Evolutionary conservation across 371 early-diverging fungal genomes (phyloP), one percentile per base, ranked within the genome.

Genomic region (Mortierella sp.): DNA sequence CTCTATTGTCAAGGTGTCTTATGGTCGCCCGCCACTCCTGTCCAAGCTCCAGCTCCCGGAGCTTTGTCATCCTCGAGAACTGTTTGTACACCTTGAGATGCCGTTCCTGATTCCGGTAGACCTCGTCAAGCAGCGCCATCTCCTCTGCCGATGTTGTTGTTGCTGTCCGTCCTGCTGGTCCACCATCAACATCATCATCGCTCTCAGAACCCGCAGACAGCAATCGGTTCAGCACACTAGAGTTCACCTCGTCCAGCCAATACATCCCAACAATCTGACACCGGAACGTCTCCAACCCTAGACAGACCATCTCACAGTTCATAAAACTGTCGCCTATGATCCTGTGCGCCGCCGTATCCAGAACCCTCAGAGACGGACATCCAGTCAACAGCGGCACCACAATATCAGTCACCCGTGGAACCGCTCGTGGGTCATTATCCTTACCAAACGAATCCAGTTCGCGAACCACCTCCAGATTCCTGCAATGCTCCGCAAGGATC

Each of bases 261-360:
- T 72, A 35, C 35, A 72, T 49, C 8, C 78, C 73, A 2, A 43
- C 38, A 38, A 73, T 78, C 51, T 72, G 65, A 41, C 72, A 72
- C 14, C 78, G 68, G 24, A 78, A 72, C 44, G 46, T 72, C 78
- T 78, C 78, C 41, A 78, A 14, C 1, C 72, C 73, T 14, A 72
- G 54, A 18, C 73, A 78, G 44, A 41, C 51, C 54, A 63, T 32
- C 11, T 72, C n/a, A 18, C 38, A 27, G 54, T 16, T 6, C n/a
- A 70, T 29, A 5, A 76, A 41, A 18, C 41, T 70, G 29, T 70
- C 71, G 1, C 71, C 76, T 3, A 27, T 24, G 18, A 76, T 29
- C 29, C 10, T 35, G 29, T 38, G 56, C 71, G n/a, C 12, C 12
- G 70, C 51, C 14, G 54, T 48, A 5, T 76, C 71, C 29, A 76